These are phyloP conservation scores for Termitomyces heimii DNA, from an alignment of 768 basidiomycete species.

Conservation along the genomic window DNA sequence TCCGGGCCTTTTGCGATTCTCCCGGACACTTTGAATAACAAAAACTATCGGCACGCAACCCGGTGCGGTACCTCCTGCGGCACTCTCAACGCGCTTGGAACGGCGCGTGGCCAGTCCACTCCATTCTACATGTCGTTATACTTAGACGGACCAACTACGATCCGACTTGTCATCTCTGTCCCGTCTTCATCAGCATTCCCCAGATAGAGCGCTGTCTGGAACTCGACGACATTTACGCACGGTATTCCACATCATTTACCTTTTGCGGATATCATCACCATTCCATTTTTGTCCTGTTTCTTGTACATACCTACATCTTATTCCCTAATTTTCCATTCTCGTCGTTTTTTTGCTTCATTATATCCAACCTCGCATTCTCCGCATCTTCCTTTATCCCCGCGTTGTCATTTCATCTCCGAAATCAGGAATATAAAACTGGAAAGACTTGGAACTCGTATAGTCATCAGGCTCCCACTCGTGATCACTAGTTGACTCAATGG, in stretches of 20 bases:
- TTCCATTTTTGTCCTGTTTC: slow-evolving; percentile 6
- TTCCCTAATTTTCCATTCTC: slow-evolving; percentile 11
- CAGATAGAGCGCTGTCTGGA: too few relatives aligned
- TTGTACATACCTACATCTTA: slow-evolving; percentile 12
- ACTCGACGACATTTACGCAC: slow-evolving; percentile 9
- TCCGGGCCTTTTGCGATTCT: background rate
- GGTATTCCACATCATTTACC: slow-evolving; percentile 7
- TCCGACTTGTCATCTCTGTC: slow-evolving; percentile 8
- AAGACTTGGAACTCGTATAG: slow-evolving; percentile 9
- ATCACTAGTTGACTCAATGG: too few relatives aligned
- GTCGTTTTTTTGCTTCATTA: slow-evolving; percentile 14
- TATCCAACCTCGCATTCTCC: slow-evolving; percentile 8
- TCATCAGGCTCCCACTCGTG: background rate
- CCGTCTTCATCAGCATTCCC: too few relatives aligned
- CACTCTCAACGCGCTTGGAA: background rate
- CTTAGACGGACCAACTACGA: slow-evolving; percentile 12
- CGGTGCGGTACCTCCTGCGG: background rate
- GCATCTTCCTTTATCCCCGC: slow-evolving; percentile 10
- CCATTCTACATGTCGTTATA: slow-evolving; percentile 14
- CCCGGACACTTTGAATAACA: background rate
- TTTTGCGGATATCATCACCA: slow-evolving; percentile 11
- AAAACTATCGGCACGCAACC: background rate
- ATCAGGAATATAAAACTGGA: slow-evolving; percentile 5
- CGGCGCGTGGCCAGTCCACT: background rate
- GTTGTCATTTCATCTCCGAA: slow-evolving; percentile 10